Evolutionary conservation across 2,329 filamentous ascomycete genomes (phyloP).

Genomic region (Microcyclosporella mali): DNA sequence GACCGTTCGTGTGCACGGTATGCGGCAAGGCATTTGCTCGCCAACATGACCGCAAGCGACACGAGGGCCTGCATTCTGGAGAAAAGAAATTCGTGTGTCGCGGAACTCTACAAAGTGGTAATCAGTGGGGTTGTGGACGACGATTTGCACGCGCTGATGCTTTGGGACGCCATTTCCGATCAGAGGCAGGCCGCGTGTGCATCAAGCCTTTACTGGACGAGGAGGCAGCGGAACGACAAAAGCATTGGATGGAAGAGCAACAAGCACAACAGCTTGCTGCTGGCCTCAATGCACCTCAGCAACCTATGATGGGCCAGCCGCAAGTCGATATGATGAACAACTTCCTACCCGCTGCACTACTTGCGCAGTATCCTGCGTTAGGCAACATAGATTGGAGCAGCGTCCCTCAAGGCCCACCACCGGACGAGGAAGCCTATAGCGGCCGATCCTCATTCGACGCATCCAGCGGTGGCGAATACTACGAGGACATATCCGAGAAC

Average conservation of each 20-base stretch:
- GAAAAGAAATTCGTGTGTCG: conserved; percentile 99
- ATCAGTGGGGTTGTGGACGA: conserved; percentile 86
- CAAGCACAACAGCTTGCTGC: conserved; percentile 49
- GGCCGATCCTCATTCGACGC: conserved; percentile 77
- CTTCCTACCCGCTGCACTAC: conserved; percentile 73
- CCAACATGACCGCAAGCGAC: conserved; percentile 93
- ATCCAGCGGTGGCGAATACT: conserved; percentile 62
- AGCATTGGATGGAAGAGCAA: conserved; percentile 56
- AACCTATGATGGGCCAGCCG: conserved; percentile 34
- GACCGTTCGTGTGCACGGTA: conserved; percentile 93
- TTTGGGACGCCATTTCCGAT: conserved; percentile 76
- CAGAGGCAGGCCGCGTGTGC: conserved; percentile 89
- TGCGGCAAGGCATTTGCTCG: conserved; percentile 96
- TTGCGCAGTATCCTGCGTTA: conserved; percentile 90
- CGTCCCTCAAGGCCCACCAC: conserved; percentile 51
- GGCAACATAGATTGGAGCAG: conserved; percentile 81
- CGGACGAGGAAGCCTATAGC: conserved; percentile 51
- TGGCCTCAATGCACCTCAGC: conserved; percentile 29
- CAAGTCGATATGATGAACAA: conserved; percentile 52
- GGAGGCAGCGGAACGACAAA: conserved; percentile 76
- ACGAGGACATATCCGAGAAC: conserved; percentile 60
- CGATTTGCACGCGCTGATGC: conserved; percentile 94
- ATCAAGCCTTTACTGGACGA: conserved; percentile 97
- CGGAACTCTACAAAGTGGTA: conserved; percentile 75
- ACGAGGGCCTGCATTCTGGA: conserved; percentile 90